Evolutionary conservation across 331 rosid genomes (phyloP), one percentile per base, ranked within the genome.

Genomic region (Quercus lobata): DNA sequence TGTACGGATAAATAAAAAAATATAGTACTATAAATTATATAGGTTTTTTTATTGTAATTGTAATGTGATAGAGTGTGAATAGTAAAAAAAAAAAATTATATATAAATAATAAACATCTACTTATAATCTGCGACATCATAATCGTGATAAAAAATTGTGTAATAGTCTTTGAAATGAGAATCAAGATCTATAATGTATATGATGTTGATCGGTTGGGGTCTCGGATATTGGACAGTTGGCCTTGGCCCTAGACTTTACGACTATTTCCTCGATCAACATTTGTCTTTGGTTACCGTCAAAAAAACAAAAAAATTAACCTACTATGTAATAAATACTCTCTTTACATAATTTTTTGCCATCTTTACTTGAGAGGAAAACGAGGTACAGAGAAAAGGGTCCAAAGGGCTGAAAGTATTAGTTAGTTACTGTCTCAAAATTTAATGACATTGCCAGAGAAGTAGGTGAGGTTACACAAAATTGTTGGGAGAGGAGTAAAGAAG

Each of bases 401-500:
- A n/a, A 12, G 46, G 11, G 54, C 46, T 7, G 68, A 73, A 54
- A 72, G 34, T 71, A 18, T n/a, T 57, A 73, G 71, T 55, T 65
- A 71, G 79, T 53, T 73, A 79, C 76, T 75, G 85, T 57, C 57
- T 46, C 18, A 73, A 74, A 77, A 22, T 49, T 86, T 60, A 84
- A 86, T 79, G 81, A 81, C 66, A 15, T 30, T 11, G 78, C 21
- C 97, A 89, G 91, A 76, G 84, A 56, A 49, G 92, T 87, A 17
- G 98, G 66, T 89, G 92, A 73, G 83, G 56, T 27, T 76, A 57
- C 83, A 81, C 83, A 74, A 72, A 83, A 68, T 32, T 86, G 88
- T 75, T 74, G 81, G 76, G 83, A 71, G 70, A 35, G 76, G 60
- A 87, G 86, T 93, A 75, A 90, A 79, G 86, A 76, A 37, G 27